Evolutionary conservation across 2,329 filamentous ascomycete genomes (phyloP).

Genomic region (Pleomassaria siparia): DNA sequence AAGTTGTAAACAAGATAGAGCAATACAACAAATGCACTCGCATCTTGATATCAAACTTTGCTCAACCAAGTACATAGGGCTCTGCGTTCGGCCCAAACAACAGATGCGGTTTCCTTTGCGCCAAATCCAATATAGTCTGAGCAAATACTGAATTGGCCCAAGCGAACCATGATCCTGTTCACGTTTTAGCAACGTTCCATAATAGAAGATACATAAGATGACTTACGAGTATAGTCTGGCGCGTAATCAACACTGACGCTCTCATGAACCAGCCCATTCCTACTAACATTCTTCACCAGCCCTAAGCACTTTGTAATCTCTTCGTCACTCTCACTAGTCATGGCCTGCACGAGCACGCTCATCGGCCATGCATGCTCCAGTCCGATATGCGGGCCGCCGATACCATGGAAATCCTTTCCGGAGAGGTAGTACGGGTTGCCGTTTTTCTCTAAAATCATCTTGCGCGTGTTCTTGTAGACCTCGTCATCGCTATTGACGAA

Average conservation of each 20-base stretch:
- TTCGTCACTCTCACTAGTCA: slow-evolving; percentile 79
- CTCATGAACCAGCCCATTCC: slow-evolving; percentile 84
- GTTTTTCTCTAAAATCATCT: slow-evolving; percentile 71
- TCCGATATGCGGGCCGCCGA: slow-evolving; percentile 83
- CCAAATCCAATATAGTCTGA: slow-evolving; percentile 85
- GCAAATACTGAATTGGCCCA: slow-evolving; percentile 98
- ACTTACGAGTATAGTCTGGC: slow-evolving; percentile 71
- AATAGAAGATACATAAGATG: background rate
- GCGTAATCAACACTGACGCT: slow-evolving; percentile 79
- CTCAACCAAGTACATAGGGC: slow-evolving; percentile 23
- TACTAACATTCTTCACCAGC: slow-evolving; percentile 73
- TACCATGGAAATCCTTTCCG: slow-evolving; percentile 77
- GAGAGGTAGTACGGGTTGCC: slow-evolving; percentile 89
- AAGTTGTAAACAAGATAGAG: no score
- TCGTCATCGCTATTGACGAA: slow-evolving; percentile 67
- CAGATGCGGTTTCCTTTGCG: slow-evolving; percentile 82
- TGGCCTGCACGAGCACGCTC: slow-evolving; percentile 87
- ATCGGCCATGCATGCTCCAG: slow-evolving; percentile 95
- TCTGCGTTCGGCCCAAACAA: slow-evolving; percentile 70
- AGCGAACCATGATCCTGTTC: slow-evolving; percentile 80
- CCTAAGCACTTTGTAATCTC: slow-evolving; percentile 77
- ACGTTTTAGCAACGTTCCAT: slow-evolving; percentile 2
- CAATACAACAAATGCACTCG: no score
- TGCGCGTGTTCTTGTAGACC: slow-evolving; percentile 85
- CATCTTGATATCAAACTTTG: background rate